phyloP scores from a whole-genome alignment of 192 early-diverging fungal genomes.

The Geranomyces variabilis region DNA sequence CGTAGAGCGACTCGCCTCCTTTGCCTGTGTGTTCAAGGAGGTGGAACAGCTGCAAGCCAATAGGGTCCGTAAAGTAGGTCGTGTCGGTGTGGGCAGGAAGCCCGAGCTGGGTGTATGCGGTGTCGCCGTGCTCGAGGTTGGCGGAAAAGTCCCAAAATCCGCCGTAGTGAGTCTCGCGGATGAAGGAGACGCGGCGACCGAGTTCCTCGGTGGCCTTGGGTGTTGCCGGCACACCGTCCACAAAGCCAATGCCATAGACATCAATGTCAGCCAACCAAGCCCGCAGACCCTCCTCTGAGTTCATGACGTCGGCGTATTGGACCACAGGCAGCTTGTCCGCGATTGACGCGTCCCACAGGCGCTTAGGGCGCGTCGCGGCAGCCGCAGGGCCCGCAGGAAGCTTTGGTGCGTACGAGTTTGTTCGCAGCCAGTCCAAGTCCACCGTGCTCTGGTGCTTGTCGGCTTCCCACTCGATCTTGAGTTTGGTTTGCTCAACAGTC shows the following conservation, averaged over 20 bases:
- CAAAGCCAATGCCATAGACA: constrained; percentile 74
- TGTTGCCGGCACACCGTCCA: constrained; percentile 68
- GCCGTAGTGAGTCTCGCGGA: constrained; percentile 80
- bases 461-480: constrained; percentile 38
- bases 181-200: constrained; percentile 67
- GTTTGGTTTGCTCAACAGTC: constrained; percentile 39
- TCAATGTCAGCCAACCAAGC: constrained; percentile 73
- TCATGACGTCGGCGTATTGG: constrained; percentile 67
- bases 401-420: constrained; percentile 67
- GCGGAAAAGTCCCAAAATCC: constrained; percentile 79
- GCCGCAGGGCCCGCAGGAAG: constrained; percentile 18
- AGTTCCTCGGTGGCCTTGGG: constrained; percentile 66
- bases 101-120: constrained; percentile 75
- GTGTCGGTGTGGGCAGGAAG: constrained; percentile 83
- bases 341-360: constrained; percentile 50
- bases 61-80: constrained; percentile 86
- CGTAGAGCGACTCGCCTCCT: constrained; percentile 77
- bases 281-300: constrained; percentile 62
- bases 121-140: constrained; percentile 78
- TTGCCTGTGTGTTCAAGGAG: constrained; percentile 65
- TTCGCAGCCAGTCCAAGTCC: constrained; percentile 64
- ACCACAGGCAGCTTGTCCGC: constrained; percentile 46
- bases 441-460: constrained; percentile 66
- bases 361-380: not conserved
- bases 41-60: constrained; percentile 82